A percentile compares a stretch with the other conserved stretches of the same genome.
Conservation (phyloP, 1,284 basidiomycete species). For the Malassezia equina region DNA sequence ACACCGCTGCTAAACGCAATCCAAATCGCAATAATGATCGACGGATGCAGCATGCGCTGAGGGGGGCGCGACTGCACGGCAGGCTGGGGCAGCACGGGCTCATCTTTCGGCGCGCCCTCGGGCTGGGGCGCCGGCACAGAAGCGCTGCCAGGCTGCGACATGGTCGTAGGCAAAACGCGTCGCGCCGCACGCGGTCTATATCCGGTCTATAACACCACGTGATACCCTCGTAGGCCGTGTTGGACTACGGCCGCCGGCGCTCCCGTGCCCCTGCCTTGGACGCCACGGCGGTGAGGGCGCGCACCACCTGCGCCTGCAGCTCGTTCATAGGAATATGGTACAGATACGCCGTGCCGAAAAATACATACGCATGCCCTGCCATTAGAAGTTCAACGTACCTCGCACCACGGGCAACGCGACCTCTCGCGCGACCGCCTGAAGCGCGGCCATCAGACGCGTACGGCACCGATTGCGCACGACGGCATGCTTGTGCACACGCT, state of each 20-base stretch:
- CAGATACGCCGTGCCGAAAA: constrained; percentile 2
- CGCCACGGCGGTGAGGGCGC: background rate
- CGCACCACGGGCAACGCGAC: background rate
- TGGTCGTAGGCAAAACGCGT: background rate
- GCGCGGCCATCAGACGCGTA: constrained; percentile 22
- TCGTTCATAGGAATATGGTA: background rate
- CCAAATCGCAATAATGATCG: constrained; percentile 73
- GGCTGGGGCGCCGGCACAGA: background rate
- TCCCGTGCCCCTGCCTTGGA: background rate
- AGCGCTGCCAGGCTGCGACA: constrained; percentile 8
- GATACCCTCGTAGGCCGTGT: background rate
- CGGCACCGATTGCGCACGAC: constrained; percentile 27
- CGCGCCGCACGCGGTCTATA: background rate
- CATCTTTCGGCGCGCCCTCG: constrained; percentile 4
- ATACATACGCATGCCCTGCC: constrained; percentile 8
- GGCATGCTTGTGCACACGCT: constrained; percentile 32
- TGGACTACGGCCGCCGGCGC: background rate
- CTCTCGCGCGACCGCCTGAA: constrained; percentile 10
- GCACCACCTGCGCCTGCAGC: background rate
- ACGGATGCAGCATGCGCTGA: constrained; percentile 49
- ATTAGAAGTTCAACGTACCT: background rate
- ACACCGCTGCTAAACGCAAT: constrained; percentile 79
- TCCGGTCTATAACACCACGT: background rate
- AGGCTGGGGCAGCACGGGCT: constrained; percentile 12
- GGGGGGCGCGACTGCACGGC: constrained; percentile 4